Conservation (phyloP, 768 basidiomycete species). For the Xanthoconium stramineum region DNA sequence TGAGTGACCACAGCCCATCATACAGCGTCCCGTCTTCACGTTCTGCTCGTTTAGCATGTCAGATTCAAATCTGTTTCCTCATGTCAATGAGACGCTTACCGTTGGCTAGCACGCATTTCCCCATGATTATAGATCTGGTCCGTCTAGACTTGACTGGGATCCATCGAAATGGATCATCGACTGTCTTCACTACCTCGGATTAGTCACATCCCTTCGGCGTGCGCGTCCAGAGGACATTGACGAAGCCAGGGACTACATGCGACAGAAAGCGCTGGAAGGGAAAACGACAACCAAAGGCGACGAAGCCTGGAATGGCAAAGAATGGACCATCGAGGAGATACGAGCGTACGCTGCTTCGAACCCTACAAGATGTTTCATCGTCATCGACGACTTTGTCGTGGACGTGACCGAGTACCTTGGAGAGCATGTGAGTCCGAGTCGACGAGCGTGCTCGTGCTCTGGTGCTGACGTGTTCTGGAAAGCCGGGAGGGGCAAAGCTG, state of each 20-base stretch:
- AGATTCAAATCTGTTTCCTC: background rate
- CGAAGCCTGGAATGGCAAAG: conserved; percentile 1
- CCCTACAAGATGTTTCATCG: background rate
- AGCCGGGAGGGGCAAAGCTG: conserved; percentile 7
- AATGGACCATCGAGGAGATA: conserved; percentile 5
- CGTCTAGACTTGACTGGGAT: conserved; percentile 11
- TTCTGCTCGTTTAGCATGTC: conserved; percentile 5
- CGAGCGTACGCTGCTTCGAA: background rate
- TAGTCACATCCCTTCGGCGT: conserved; percentile 5
- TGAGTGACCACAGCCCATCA: background rate
- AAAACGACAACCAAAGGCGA: background rate
- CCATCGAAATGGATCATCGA: conserved; percentile 15
- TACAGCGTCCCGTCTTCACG: background rate
- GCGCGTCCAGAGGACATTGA: conserved; percentile 8
- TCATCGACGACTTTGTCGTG: conserved; percentile 9
- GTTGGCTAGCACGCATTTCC: conserved; percentile 9
- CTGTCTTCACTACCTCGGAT: conserved; percentile 1
- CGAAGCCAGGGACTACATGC: conserved; percentile 5
- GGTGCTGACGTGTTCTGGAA: background rate
- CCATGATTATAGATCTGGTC: conserved; percentile 13
- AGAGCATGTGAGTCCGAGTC: conserved; percentile 7
- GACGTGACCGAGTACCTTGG: conserved; percentile 4
- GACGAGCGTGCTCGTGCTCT: background rate
- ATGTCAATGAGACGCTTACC: conserved; percentile 1
- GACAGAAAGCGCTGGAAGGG: conserved; percentile 1